These are phyloP conservation scores for Fusarium compactum DNA, from an alignment of 2,329 filamentous ascomycete species.

Conservation along the genomic window DNA sequence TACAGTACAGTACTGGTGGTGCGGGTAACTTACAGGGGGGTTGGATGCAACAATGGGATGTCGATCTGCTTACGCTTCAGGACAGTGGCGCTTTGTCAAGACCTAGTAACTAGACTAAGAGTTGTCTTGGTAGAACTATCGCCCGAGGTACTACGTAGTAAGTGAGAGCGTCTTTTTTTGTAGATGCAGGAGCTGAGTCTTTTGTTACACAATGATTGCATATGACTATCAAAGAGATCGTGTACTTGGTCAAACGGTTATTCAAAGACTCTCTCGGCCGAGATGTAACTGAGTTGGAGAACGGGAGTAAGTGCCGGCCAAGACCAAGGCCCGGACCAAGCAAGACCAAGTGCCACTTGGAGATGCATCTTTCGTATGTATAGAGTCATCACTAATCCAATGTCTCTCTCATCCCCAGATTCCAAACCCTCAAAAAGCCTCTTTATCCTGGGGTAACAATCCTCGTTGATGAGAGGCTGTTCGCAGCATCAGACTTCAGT, in stretches of 20 bases:
- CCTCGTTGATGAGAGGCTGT: conserved; percentile 18
- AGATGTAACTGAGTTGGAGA: neutral
- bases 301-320: neutral
- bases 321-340: neutral
- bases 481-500: conserved; percentile 12
- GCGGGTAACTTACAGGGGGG: conserved; percentile 28
- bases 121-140: neutral
- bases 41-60: conserved; percentile 29
- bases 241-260: neutral
- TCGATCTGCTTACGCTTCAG: conserved; percentile 19
- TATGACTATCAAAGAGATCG: neutral
- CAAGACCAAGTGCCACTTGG: conserved; percentile 1
- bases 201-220: neutral
- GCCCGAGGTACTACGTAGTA: conserved; percentile 7
- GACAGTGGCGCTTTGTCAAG: conserved; percentile 24
- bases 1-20: conserved; percentile 13
- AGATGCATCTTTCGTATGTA: neutral
- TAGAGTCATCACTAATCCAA: neutral
- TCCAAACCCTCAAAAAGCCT: neutral
- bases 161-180: neutral
- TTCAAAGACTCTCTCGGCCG: neutral
- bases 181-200: neutral
- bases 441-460: conserved; percentile 18
- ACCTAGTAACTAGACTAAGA: neutral
- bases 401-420: conserved; percentile 6